Conservation (phyloP, 495 filamentous ascomycete species). For the Penicillium taxi region DNA sequence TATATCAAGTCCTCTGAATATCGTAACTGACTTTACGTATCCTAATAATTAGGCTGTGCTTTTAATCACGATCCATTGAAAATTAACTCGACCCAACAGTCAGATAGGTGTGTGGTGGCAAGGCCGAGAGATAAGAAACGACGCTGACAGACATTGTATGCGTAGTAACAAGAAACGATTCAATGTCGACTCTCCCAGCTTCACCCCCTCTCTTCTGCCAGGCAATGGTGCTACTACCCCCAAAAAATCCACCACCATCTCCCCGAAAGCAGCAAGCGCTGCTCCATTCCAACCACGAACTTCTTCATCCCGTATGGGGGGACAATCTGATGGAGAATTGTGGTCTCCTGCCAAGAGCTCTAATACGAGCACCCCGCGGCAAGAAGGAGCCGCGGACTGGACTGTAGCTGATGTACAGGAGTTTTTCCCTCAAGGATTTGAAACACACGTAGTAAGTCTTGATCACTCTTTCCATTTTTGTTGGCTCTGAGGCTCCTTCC, state of each 20-base stretch:
- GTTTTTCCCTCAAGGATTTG: constrained; percentile 73
- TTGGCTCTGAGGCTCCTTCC: no score
- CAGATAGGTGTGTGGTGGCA: constrained; percentile 54
- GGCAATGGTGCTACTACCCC: constrained; percentile 37
- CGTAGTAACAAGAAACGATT: constrained; percentile 67
- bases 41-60: constrained; percentile 65
- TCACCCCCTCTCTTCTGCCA: constrained; percentile 64
- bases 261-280: constrained; percentile 82
- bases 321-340: constrained; percentile 3
- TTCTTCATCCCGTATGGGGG: constrained; percentile 36
- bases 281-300: constrained; percentile 77
- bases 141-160: constrained; percentile 1
- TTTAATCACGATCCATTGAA: constrained; percentile 82
- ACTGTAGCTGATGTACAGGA: constrained; percentile 58
- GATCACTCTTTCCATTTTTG: constrained; percentile 8
- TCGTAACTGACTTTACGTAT: no score
- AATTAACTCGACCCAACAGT: constrained; percentile 40
- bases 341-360: constrained; percentile 25
- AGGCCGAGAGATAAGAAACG: no score
- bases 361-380: constrained; percentile 41
- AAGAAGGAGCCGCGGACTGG: constrained; percentile 47
- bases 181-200: constrained; percentile 94
- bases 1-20: no score
- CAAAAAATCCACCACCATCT: constrained; percentile 63
- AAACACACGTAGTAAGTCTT: constrained; percentile 53